Evolutionary conservation across 441 rosid genomes (phyloP).

Genomic region (Codiaeum variegatum): DNA sequence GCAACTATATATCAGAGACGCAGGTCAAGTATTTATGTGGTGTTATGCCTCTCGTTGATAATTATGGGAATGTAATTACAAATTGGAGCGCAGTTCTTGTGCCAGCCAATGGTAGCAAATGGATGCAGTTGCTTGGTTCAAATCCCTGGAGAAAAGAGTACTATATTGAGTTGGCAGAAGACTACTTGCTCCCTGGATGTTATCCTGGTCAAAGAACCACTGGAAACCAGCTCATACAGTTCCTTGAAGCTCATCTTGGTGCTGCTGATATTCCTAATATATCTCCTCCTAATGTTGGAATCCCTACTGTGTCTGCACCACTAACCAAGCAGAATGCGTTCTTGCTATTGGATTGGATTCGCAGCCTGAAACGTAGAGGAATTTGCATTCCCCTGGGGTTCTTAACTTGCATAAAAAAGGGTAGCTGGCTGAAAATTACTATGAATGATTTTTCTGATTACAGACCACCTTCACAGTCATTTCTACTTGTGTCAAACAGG

Average conservation of each 20-base stretch:
- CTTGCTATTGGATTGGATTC: conserved; percentile 56
- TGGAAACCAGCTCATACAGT: conserved; percentile 31
- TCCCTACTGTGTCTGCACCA: conserved; percentile 44
- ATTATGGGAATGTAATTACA: conserved; percentile 34
- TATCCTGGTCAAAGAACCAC: conserved; percentile 37
- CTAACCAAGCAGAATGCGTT: conserved; percentile 50
- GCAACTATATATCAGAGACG: conserved; percentile 15
- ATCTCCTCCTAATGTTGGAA: conserved; percentile 47
- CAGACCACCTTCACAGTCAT: conserved; percentile 61
- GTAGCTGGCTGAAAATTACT: conserved; percentile 58
- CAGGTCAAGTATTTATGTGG: conserved; percentile 31
- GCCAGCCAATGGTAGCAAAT: conserved; percentile 61
- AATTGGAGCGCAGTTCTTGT: conserved; percentile 41
- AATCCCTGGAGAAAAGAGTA: conserved; percentile 48
- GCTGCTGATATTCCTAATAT: conserved; percentile 51
- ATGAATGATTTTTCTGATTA: conserved; percentile 38
- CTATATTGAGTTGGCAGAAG: conserved; percentile 51
- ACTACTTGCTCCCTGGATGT: conserved; percentile 32
- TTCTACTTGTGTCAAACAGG: conserved; percentile 30
- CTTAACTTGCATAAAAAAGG: conserved; percentile 41
- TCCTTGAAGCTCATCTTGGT: conserved; percentile 28
- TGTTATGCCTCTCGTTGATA: conserved; percentile 54
- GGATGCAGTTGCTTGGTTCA: conserved; percentile 47
- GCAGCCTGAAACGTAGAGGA: conserved; percentile 1
- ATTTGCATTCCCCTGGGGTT: conserved; percentile 35